Conservation (phyloP, 2,329 filamentous ascomycete genomes). For the Colletotrichum euphorbiae region DNA sequence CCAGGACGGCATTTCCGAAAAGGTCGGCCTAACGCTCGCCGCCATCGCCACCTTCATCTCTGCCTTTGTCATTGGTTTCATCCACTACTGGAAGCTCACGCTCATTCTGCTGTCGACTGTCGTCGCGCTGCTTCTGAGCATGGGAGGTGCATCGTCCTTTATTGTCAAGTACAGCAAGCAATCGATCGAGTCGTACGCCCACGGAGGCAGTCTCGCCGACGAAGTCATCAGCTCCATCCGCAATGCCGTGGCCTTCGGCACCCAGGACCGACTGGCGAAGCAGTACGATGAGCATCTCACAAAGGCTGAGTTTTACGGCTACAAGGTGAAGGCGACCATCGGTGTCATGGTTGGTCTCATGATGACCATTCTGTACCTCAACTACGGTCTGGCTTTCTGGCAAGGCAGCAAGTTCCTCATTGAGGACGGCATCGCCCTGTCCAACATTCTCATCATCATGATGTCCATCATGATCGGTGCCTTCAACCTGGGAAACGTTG, state of each 20-base stretch:
- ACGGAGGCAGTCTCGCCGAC: slow-evolving; percentile 89
- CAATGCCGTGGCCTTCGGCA: slow-evolving; percentile 92
- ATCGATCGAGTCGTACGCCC: slow-evolving; percentile 82
- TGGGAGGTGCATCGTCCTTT: slow-evolving; percentile 78
- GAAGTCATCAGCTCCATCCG: slow-evolving; percentile 95
- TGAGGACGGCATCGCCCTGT: slow-evolving; percentile 72
- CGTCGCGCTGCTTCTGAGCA: slow-evolving; percentile 80
- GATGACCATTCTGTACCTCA: slow-evolving; percentile 87
- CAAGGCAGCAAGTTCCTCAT: slow-evolving; percentile 83
- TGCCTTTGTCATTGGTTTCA: slow-evolving; percentile 89
- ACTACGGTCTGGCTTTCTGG: slow-evolving; percentile 91
- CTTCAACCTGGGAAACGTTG: slow-evolving; percentile 89
- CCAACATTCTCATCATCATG: slow-evolving; percentile 83
- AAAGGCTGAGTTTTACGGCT: slow-evolving; percentile 80
- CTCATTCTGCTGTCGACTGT: slow-evolving; percentile 88
- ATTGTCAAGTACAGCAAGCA: slow-evolving; percentile 85
- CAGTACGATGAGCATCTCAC: slow-evolving; percentile 84
- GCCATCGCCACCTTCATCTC: slow-evolving; percentile 86
- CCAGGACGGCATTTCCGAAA: slow-evolving; percentile 93
- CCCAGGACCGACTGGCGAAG: slow-evolving; percentile 88
- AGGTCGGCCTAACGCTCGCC: slow-evolving; percentile 81
- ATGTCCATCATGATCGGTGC: slow-evolving; percentile 94
- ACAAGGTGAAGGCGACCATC: slow-evolving; percentile 78
- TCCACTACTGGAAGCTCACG: slow-evolving; percentile 93
- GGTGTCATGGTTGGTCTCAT: slow-evolving; percentile 85